Evolutionary conservation across 2,329 filamentous ascomycete species (phyloP), one percentile per base, ranked within the genome.

Genomic region (Parastagonospora avenae): DNA sequence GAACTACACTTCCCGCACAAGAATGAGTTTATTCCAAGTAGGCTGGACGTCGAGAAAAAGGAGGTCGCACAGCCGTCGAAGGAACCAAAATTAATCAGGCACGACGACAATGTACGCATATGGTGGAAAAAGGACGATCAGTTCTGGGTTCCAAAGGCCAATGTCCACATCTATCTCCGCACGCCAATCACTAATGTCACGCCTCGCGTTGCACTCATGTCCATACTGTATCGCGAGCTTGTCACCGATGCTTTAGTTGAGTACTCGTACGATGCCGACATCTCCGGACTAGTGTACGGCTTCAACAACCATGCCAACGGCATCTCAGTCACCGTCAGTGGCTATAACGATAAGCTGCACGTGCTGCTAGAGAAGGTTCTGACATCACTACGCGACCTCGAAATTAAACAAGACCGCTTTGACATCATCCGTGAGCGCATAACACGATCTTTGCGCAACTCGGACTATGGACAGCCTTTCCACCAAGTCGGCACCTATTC

Each of bases 41-140:
- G 94, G 57, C 82, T 99, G 3, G 91, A 96, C 45, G 94, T 99
- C 2, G 92, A 97, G 73, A 96, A 94, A 81, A 96, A 91, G 74
- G 90, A 96, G 31, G 83, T 94, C n/a, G 80, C 85, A 24, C 84
- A 90, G 61, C 89, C 92, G 1, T 79, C 87, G 0, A 82, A 89
- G 48, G 80, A 85, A 0, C 94, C 94, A 0, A 88, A 87, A 54
- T 80, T 99, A 19, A 88, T 99, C 55, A 87, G 92, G 60, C 92
- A 96, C 63, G 93, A 97, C 60, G 81, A 87, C 5, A 78, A 86
- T 30, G 86, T 90, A 1, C 86, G 92, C 28, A 88, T 91, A 2
- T 99, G 94, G 94, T 97, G 87, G 80, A 99, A 99, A 80, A 97
- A 97, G 76, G 94, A 99, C 66, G 94, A 99, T 64, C 92, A 88